A percentile compares a stretch with the other conserved stretches of the same genome.
Conservation (phyloP, 208 protist species). For the Leishmania major region DNA sequence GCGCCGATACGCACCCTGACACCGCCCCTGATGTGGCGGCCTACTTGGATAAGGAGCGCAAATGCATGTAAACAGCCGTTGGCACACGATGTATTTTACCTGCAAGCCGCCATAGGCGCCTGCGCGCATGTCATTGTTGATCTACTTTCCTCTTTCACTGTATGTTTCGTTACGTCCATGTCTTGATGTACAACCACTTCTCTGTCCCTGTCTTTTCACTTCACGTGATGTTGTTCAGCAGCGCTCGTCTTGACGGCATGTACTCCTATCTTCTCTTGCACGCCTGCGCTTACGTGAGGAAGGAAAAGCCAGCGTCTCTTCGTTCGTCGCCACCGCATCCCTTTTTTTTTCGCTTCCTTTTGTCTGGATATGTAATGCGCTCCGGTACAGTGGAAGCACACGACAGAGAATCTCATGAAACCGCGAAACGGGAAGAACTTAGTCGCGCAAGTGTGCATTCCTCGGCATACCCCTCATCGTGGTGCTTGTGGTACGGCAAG, state of each 20-base stretch:
- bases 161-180: background rate
- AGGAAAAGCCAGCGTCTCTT: background rate
- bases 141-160: background rate
- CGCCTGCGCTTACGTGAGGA: background rate
- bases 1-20: slow-evolving; percentile 78
- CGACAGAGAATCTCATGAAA: background rate
- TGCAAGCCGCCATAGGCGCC: background rate
- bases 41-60: slow-evolving; percentile 41
- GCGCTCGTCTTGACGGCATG: background rate
- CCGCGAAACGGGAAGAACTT: background rate
- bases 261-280: background rate
- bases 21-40: slow-evolving; percentile 67
- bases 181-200: slow-evolving; percentile 4
- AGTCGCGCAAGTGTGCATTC: background rate
- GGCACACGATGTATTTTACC: background rate
- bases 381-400: background rate
- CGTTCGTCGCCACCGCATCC: background rate
- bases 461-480: background rate
- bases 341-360: background rate
- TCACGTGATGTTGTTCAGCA: background rate
- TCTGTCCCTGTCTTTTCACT: background rate
- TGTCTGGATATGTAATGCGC: background rate
- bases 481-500: background rate
- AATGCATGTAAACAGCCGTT: slow-evolving; percentile 39
- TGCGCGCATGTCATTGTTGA: background rate